Base-by-base conservation (phyloP, 1,284 basidiomycete species). In the Moesziomyces sp. region DNA sequence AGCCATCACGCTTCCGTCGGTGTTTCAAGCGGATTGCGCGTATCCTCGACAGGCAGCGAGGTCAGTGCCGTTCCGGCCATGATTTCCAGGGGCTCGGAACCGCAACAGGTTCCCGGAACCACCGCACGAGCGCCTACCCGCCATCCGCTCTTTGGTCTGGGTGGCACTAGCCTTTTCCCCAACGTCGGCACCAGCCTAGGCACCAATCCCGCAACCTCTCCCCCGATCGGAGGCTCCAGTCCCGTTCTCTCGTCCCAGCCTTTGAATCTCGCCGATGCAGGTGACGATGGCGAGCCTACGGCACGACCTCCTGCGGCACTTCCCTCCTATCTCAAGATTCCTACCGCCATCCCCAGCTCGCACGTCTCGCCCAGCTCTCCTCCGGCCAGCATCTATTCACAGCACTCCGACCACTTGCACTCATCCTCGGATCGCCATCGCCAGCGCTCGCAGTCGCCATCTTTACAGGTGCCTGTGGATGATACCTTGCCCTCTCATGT, bases 251-350 rank as follows among this genome's bases (percentile, higher is more conserved):
- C 67, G 1, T 71, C 72, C 7, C 61, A 67, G 47, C 66, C 72
- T 16, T 28, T 74, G 26, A 43, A 51, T 10, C 21, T 63, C 11
- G 59, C 45, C 10, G 62, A 66, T 34, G 51, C 26, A 4, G 26
- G 14, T 7, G 67, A 71, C 43, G 61, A 53, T 19, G 38, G 46
- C 9, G 46, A 55, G n/a, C 50, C 28, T 5, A 28, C 66, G 10
- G 47, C 48, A 5, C 63, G 60, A 28, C n/a, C 52, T n/a, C 62
- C 54, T 3, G 52, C 67, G 14, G 74, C 82, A 3, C 56, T 83
- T 7, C 82, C 82, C 6, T 83, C 82, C 6, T 83, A 83, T 43
- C 81, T 83, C 51, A 81, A 81, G 59, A 83, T 83, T 47, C 82
- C 82, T 4, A 83, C 82, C 18, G 56, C 78, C 13, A 82, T 83